Evolutionary conservation across 1,139 yeast genomes (phyloP).

Genomic region (Zygosaccharomyces sapae): DNA sequence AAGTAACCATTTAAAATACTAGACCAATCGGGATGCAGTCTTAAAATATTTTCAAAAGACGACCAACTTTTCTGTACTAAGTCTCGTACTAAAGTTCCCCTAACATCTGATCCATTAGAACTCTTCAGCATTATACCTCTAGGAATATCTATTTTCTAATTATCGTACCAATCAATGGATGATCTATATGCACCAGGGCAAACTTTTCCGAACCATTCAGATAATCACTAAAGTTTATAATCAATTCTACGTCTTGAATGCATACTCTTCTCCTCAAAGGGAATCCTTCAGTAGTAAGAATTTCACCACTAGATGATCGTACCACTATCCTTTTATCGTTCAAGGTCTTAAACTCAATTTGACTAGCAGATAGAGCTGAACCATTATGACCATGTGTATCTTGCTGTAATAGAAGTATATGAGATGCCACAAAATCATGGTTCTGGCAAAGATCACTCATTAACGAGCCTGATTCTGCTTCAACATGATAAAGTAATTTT

Average conservation of each 20-base stretch:
- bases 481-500: constrained; percentile 48
- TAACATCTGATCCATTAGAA: not conserved
- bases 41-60: constrained; percentile 23
- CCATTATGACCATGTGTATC: constrained; percentile 11
- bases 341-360: constrained; percentile 46
- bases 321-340: constrained; percentile 57
- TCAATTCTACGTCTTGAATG: constrained; percentile 44
- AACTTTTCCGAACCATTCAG: constrained; percentile 43
- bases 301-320: constrained; percentile 45
- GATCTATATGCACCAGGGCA: constrained; percentile 51
- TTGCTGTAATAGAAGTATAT: constrained; percentile 46
- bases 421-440: constrained; percentile 68
- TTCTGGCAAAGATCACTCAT: constrained; percentile 57
- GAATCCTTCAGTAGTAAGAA: constrained; percentile 59
- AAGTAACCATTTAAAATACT: constrained; percentile 24
- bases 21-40: constrained; percentile 30
- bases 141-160: constrained; percentile 9
- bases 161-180: constrained; percentile 44
- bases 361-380: constrained; percentile 41
- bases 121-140: not conserved
- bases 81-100: constrained; percentile 7
- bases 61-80: constrained; percentile 10
- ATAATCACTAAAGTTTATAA: constrained; percentile 45
- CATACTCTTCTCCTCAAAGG: constrained; percentile 44
- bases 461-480: constrained; percentile 45